Evolutionary conservation across 2,329 filamentous ascomycete genomes (phyloP), one percentile per base, ranked within the genome.

Genomic region (Lecanicillium sp.): DNA sequence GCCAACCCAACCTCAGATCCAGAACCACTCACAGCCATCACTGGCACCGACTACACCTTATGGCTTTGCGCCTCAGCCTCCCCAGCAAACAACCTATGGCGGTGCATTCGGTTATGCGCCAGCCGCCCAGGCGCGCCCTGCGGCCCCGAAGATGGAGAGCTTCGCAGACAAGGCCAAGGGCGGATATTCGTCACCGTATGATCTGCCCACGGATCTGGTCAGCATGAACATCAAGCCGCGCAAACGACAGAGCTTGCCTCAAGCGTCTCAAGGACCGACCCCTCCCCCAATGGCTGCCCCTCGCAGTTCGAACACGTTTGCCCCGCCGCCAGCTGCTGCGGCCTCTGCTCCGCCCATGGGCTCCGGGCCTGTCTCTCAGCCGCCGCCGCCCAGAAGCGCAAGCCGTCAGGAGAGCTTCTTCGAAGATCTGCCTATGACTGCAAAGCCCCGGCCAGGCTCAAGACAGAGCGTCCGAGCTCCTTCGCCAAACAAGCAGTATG

Each of bases 111-210:
- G 64, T 6, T 55, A 58, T 36, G 41, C 48, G 7, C 48, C 53
- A 9, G 44, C 38, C 10, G 37, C 44, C 15, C 63, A 66, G 32
- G 56, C 60, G 1, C 65, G 62, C 11, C 73, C 73, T n/a, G 69
- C 76, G 52, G 57, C 77, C 50, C 66, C 67, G 24, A 82, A 81
- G 66, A 74, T 80, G 1, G 82, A 94, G 62, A 97, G 91, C 66
- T 98, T 95, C 65, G 88, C 79, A 5, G 86, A 91, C 64, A 94
- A 94, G 65, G 73, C 88, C 3, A 97, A 95, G 67, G 87, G 87
- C 48, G 90, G 91, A 7, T 98, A 98, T 63, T 78, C 85, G 41
- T 97, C 91, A 17, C 93, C 93, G 0, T 98, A 96, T 59, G 94
- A 98, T 67, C 74, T 98, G 17, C 93, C 93, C 4, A 87, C 93